Conservation (phyloP, 495 filamentous ascomycete genomes). For the Platismatia glauca region DNA sequence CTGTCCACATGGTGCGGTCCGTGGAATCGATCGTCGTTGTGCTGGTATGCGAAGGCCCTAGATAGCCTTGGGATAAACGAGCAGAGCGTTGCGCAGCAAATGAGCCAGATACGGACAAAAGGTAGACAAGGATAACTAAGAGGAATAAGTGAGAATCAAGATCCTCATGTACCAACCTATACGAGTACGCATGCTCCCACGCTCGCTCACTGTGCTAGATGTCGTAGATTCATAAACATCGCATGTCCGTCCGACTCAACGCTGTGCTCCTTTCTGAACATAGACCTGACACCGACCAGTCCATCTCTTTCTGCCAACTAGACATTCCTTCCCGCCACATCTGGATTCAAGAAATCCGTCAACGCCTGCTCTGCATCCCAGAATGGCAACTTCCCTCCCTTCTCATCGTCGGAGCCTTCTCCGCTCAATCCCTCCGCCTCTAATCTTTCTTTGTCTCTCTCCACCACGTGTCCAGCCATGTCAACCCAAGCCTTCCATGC, state of each 20-base stretch:
- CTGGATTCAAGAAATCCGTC: conserved; percentile 12
- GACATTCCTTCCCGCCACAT: conserved; percentile 1
- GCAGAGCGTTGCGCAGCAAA: too few relatives aligned
- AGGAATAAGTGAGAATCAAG: too few relatives aligned
- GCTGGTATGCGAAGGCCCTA: too few relatives aligned
- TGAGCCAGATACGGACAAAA: too few relatives aligned
- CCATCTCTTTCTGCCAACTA: neutral
- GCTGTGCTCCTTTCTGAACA: neutral
- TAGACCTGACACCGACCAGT: neutral
- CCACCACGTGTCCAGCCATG: conserved; percentile 24
- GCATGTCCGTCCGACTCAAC: neutral
- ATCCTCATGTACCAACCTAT: too few relatives aligned
- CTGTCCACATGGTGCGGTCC: too few relatives aligned
- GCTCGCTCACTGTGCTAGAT: conserved; percentile 3
- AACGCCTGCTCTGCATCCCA: conserved; percentile 17
- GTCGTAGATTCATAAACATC: conserved; percentile 1
- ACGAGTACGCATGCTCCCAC: too few relatives aligned
- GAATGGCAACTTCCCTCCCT: conserved; percentile 6
- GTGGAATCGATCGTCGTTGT: too few relatives aligned
- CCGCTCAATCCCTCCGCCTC: neutral
- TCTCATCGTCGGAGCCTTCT: conserved; percentile 7
- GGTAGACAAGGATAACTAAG: too few relatives aligned
- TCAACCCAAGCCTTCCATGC: conserved; percentile 34
- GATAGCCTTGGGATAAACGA: too few relatives aligned
- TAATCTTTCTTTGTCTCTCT: neutral